Percentiles rank a stretch among this genome's conserved stretches.
Evolutionary conservation across 305 asterid species (phyloP).

Genomic region (Fraxinus angustifolia): DNA sequence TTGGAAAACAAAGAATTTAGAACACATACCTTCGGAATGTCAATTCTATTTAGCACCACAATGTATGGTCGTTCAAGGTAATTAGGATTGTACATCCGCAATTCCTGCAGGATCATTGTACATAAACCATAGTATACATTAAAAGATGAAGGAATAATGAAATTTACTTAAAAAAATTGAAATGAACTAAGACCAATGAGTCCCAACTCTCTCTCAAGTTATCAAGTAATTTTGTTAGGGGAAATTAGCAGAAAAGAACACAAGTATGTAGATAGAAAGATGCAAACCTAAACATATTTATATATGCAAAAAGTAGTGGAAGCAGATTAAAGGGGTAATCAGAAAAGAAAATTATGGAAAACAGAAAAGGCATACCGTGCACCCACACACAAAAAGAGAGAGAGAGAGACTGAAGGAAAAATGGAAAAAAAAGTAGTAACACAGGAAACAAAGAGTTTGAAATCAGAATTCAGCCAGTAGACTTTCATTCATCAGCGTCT

Average conservation of each 20-base stretch:
- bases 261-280: neutral
- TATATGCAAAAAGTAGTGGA: neutral
- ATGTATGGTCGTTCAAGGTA: slow-evolving; percentile 85
- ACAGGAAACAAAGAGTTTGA: neutral
- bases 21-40: slow-evolving; percentile 64
- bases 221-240: neutral
- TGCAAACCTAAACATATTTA: neutral
- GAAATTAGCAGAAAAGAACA: neutral
- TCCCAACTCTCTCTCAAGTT: neutral
- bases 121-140: neutral
- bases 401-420: neutral
- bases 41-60: slow-evolving; percentile 83
- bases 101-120: slow-evolving; percentile 53
- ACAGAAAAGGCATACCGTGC: neutral
- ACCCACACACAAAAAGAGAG: neutral
- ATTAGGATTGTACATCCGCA: slow-evolving; percentile 94
- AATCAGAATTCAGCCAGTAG: neutral
- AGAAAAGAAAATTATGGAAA: neutral
- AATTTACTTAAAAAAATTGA: neutral
- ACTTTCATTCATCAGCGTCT: neutral
- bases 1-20: neutral
- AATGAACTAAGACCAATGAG: neutral
- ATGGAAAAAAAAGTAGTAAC: neutral
- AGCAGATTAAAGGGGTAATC: neutral
- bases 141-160: neutral